A percentile compares a stretch with the other conserved stretches of the same genome.
Evolutionary conservation across 2,329 filamentous ascomycete species (phyloP).

Genomic region (Microsporum audouinii): DNA sequence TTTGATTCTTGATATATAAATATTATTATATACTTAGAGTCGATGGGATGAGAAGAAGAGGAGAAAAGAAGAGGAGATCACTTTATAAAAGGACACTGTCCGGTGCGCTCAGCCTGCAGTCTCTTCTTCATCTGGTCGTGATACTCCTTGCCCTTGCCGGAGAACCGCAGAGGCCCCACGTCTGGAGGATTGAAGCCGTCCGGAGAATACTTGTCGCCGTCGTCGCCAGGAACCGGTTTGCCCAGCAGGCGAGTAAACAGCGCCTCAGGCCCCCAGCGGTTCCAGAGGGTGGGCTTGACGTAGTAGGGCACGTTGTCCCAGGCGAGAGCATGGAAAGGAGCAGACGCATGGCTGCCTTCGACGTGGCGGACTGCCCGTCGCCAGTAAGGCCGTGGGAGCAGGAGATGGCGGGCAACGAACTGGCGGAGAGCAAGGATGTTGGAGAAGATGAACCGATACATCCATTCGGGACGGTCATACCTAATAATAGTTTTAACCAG

Average conservation of each 20-base stretch:
- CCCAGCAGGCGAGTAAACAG: constrained; percentile 40
- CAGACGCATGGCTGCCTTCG: constrained; percentile 42
- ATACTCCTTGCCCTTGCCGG: constrained; percentile 43
- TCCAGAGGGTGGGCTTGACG: constrained; percentile 47
- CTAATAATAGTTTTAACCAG: constrained; percentile 19
- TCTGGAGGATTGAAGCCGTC: constrained; percentile 43
- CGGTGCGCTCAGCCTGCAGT: constrained; percentile 28
- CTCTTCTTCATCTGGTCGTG: constrained; percentile 31
- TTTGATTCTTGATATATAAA: neutral
- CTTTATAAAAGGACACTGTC: constrained; percentile 39
- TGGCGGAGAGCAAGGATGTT: constrained; percentile 42
- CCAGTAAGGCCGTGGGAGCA: constrained; percentile 45
- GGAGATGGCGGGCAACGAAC: constrained; percentile 46
- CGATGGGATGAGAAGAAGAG: neutral
- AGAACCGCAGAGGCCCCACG: constrained; percentile 48
- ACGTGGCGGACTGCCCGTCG: constrained; percentile 30
- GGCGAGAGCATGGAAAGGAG: constrained; percentile 39
- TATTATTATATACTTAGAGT: neutral
- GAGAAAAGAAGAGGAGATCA: neutral
- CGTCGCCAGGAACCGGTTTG: constrained; percentile 38
- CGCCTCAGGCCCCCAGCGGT: constrained; percentile 50
- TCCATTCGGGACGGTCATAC: constrained; percentile 30
- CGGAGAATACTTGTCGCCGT: constrained; percentile 37
- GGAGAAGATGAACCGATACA: constrained; percentile 33
- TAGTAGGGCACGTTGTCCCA: constrained; percentile 58